Evolutionary conservation across 495 filamentous ascomycete genomes (phyloP).

Genomic region (Podospora appendiculata): DNA sequence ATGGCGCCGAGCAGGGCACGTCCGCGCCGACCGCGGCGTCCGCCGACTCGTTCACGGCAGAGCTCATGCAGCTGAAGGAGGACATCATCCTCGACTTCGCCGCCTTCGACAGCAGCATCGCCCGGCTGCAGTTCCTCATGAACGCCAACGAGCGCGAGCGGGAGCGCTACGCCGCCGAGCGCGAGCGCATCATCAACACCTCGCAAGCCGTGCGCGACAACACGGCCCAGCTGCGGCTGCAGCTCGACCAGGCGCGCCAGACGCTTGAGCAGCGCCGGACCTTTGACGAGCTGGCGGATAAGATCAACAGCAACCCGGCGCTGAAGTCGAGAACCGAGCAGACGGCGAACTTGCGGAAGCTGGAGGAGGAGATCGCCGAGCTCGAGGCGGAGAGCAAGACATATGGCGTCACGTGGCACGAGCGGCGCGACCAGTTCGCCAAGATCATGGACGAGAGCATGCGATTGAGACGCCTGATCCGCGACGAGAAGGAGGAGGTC

Average conservation of each 20-base stretch:
- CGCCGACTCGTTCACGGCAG: constrained; percentile 22
- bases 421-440: constrained; percentile 81
- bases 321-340: constrained; percentile 81
- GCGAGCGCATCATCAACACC: constrained; percentile 62
- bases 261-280: constrained; percentile 70
- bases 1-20: constrained; percentile 12
- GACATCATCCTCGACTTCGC: constrained; percentile 87
- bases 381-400: constrained; percentile 75
- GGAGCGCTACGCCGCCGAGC: constrained; percentile 75
- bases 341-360: constrained; percentile 63
- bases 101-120: constrained; percentile 78
- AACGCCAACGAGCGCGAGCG: constrained; percentile 80
- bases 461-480: constrained; percentile 75
- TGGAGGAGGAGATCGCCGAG: constrained; percentile 81
- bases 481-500: constrained; percentile 91
- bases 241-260: constrained; percentile 69
- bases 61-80: constrained; percentile 57
- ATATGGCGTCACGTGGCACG: constrained; percentile 77
- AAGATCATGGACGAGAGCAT: constrained; percentile 86
- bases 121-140: constrained; percentile 79
- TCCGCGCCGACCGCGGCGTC: constrained; percentile 21
- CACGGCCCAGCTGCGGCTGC: constrained; percentile 59
- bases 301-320: constrained; percentile 74
- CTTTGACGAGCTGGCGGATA: constrained; percentile 80
- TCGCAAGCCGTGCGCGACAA: constrained; percentile 72